Conservation (phyloP, 345 rosid genomes). For the Aquilaria yunnanensis region DNA sequence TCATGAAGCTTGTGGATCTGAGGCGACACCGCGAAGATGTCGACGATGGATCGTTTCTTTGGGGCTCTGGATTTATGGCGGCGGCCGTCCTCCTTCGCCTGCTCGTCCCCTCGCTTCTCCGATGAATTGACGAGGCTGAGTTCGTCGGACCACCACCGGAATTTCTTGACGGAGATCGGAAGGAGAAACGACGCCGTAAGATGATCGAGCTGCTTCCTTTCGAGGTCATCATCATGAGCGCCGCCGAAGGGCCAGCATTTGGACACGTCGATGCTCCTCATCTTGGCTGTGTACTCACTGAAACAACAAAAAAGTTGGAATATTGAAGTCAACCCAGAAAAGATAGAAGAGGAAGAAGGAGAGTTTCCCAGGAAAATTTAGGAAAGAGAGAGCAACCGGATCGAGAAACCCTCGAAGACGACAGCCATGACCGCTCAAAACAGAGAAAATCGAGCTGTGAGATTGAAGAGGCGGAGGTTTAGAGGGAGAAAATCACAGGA, state of each 20-base stretch:
- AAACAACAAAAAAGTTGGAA: conserved; percentile 1
- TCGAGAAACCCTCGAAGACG: conserved; percentile 47
- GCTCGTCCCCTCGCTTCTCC: conserved; percentile 12
- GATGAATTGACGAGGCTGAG: conserved; percentile 27
- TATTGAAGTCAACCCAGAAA: background rate
- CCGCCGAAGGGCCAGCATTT: conserved; percentile 62
- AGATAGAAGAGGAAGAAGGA: background rate
- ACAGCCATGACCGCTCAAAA: conserved; percentile 28
- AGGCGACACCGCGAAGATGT: conserved; percentile 44
- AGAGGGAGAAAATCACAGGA: background rate
- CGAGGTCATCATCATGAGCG: conserved; percentile 5
- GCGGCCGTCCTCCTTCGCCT: conserved; percentile 21
- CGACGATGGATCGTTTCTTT: conserved; percentile 48
- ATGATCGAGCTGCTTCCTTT: conserved; percentile 13
- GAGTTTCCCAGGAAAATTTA: background rate
- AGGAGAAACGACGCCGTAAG: conserved; percentile 36
- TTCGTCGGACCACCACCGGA: conserved; percentile 73
- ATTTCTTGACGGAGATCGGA: conserved; percentile 44
- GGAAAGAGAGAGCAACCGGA: conserved; percentile 34
- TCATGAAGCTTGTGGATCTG: conserved; percentile 22
- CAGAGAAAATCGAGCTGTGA: background rate
- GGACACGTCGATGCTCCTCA: conserved; percentile 37
- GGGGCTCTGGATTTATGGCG: conserved; percentile 25
- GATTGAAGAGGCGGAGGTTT: too few relatives aligned
- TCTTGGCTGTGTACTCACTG: conserved; percentile 45